phyloP scores from a whole-genome alignment of 495 filamentous ascomycete genomes.

The Lasiosphaeris hirsuta region DNA sequence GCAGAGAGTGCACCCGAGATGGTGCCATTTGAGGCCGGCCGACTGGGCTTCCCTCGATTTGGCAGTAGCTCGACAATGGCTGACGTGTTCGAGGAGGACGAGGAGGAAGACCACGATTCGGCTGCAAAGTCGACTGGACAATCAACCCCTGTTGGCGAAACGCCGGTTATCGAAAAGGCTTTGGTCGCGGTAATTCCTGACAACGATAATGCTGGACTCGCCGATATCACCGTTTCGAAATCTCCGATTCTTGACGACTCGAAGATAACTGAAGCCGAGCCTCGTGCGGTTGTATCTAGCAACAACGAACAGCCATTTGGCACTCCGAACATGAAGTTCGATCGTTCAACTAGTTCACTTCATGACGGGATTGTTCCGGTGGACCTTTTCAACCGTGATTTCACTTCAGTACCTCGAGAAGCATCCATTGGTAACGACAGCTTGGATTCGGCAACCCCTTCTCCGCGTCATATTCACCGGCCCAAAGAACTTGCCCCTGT shows the following conservation, averaged over 20 bases:
- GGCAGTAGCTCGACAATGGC: constrained; percentile 68
- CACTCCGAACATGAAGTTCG: constrained; percentile 32
- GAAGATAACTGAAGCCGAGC: background rate
- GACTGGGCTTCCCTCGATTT: constrained; percentile 56
- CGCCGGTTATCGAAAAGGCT: constrained; percentile 15
- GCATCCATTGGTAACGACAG: background rate
- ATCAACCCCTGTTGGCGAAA: constrained; percentile 26
- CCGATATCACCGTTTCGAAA: background rate
- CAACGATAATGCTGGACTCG: background rate
- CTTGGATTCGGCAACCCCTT: constrained; percentile 55
- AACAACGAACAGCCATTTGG: constrained; percentile 12
- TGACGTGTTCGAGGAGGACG: constrained; percentile 95
- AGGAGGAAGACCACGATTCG: constrained; percentile 61
- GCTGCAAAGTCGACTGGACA: constrained; percentile 22
- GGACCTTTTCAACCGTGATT: background rate
- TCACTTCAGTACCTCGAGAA: constrained; percentile 22
- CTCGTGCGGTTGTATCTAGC: background rate
- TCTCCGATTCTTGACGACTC: background rate
- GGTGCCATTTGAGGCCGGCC: constrained; percentile 70
- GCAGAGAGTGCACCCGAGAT: constrained; percentile 91
- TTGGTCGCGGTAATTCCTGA: background rate
- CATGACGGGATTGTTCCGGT: background rate
- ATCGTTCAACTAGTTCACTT: constrained; percentile 23
- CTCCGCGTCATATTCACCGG: constrained; percentile 51
- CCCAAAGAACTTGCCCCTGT: constrained; percentile 55